These are phyloP conservation scores for Psilocybe azurescens DNA, from an alignment of 768 basidiomycete genomes.

Conservation along the genomic window DNA sequence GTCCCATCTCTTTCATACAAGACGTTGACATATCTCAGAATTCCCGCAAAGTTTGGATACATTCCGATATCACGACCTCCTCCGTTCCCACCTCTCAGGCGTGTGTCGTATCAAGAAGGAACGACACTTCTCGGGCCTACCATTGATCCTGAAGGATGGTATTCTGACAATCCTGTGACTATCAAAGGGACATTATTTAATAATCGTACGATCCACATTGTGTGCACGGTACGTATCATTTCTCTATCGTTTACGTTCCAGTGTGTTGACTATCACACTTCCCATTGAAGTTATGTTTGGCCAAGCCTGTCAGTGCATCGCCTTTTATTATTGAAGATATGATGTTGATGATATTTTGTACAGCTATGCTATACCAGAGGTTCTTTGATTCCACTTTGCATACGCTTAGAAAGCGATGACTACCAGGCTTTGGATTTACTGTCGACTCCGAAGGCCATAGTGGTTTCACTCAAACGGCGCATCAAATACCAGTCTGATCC, in stretches of 20 bases:
- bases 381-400: slow-evolving; percentile 40
- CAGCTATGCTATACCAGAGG: slow-evolving; percentile 49
- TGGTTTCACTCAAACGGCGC: slow-evolving; percentile 29
- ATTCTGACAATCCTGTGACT: slow-evolving; percentile 29
- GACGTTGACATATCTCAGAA: slow-evolving; percentile 20
- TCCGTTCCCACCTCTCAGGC: slow-evolving; percentile 37
- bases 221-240: slow-evolving; percentile 37
- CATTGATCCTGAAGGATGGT: slow-evolving; percentile 47
- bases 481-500: slow-evolving; percentile 19
- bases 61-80: slow-evolving; percentile 37
- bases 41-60: slow-evolving; percentile 37
- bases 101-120: slow-evolving; percentile 41
- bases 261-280: background rate
- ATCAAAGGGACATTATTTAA: slow-evolving; percentile 37
- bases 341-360: slow-evolving; percentile 3
- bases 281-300: slow-evolving; percentile 38
- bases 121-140: slow-evolving; percentile 41
- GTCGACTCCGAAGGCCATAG: slow-evolving; percentile 36
- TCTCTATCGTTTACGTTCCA: background rate
- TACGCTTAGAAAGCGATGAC: slow-evolving; percentile 38
- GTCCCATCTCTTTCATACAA: background rate
- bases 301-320: slow-evolving; percentile 41
- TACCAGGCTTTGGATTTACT: slow-evolving; percentile 40
- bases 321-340: background rate
- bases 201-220: slow-evolving; percentile 32